Conservation (phyloP, 805 yeast species). For the Lipomyces mesembrius region DNA sequence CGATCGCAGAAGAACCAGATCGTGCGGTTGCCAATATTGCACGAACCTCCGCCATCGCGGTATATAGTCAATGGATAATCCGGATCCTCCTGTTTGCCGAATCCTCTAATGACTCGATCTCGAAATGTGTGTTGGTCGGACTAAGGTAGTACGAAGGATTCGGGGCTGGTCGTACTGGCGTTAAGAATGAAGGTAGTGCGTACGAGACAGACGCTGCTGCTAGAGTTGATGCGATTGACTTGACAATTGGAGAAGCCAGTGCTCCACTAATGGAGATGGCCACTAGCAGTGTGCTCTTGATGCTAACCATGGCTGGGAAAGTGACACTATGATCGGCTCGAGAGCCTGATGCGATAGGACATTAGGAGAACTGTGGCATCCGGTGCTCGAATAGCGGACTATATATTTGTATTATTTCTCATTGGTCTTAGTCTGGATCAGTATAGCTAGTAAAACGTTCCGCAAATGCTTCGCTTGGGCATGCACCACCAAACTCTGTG, state of each 20-base stretch:
- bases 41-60: conserved; percentile 36
- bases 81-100: conserved; percentile 24
- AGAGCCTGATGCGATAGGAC: not conserved
- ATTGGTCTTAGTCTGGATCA: not conserved
- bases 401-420: not conserved
- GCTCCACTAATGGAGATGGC: not conserved
- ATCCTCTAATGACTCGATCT: conserved; percentile 8
- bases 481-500: not conserved
- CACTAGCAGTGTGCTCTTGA: not conserved
- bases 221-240: not conserved
- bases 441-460: not conserved
- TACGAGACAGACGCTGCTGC: not conserved
- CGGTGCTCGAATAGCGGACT: not conserved
- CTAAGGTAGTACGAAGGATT: not conserved
- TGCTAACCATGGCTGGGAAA: not conserved
- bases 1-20: conserved; percentile 29
- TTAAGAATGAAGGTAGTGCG: not conserved
- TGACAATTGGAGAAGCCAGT: not conserved
- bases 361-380: not conserved
- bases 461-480: not conserved
- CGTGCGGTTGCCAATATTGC: conserved; percentile 30
- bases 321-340: not conserved
- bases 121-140: not conserved
- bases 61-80: conserved; percentile 21
- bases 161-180: not conserved